phyloP scores from a whole-genome alignment of 2,329 filamentous ascomycete species.

The Cercospora beticola region DNA sequence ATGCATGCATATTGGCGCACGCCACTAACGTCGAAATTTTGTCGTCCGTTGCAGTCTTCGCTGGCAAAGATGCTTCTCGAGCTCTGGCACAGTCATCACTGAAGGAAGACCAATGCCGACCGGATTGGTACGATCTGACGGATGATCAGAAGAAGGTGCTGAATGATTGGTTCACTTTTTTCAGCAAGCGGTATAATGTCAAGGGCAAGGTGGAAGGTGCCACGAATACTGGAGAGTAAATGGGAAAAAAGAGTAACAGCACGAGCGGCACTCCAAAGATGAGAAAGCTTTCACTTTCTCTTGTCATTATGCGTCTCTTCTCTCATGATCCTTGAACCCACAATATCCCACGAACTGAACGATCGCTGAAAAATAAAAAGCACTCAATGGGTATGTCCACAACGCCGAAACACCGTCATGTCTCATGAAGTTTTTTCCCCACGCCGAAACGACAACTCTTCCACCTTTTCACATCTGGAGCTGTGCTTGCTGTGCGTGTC shows the following conservation, averaged over 20 bases:
- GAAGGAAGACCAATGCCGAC: conserved; percentile 75
- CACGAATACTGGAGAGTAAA: conserved; percentile 31
- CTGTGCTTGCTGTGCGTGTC: conserved; percentile 31
- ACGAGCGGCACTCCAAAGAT: not conserved
- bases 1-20: not conserved
- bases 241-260: not conserved
- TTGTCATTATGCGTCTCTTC: not conserved
- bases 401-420: conserved; percentile 24
- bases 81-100: conserved; percentile 84
- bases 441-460: not conserved
- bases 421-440: not conserved
- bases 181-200: conserved; percentile 94
- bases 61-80: conserved; percentile 92
- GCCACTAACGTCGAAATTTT: not conserved
- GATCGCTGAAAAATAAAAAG: conserved; percentile 20
- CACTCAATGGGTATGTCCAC: conserved; percentile 37
- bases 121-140: conserved; percentile 79
- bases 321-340: not conserved
- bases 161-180: conserved; percentile 93
- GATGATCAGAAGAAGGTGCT: conserved; percentile 84
- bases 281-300: not conserved
- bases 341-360: not conserved
- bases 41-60: conserved; percentile 67
- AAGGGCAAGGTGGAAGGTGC: conserved; percentile 57
- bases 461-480: conserved; percentile 15